Evolutionary conservation across 2,329 filamentous ascomycete genomes (phyloP).

Genomic region (Alternaria triticina): DNA sequence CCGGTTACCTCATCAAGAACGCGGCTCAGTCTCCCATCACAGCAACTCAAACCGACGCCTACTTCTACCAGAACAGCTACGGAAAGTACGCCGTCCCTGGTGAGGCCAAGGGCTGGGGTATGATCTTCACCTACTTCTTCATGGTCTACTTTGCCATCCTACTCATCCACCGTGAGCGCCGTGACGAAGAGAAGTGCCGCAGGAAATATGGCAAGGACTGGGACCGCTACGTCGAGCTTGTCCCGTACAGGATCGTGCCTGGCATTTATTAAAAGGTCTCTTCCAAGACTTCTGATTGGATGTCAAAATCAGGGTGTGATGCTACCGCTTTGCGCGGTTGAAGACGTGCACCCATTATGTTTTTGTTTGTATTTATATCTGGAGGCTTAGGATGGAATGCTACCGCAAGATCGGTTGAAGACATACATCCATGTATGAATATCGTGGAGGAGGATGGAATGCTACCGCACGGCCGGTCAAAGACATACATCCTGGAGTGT

Average conservation of each 20-base stretch:
- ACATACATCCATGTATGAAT: conserved; percentile 23
- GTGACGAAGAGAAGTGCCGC: conserved; percentile 90
- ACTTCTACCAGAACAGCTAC: conserved; percentile 62
- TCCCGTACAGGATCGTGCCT: conserved; percentile 82
- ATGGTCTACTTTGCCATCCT: conserved; percentile 88
- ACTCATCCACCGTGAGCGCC: conserved; percentile 81
- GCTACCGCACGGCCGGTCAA: conserved; percentile 33
- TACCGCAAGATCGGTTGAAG: conserved; percentile 35
- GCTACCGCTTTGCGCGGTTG: conserved; percentile 27
- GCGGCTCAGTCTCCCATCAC: conserved; percentile 45
- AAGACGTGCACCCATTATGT: conserved; percentile 6
- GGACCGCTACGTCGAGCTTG: conserved; percentile 84
- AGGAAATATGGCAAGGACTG: conserved; percentile 93
- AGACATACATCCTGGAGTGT: conserved; percentile 25
- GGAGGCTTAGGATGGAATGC: conserved; percentile 24
- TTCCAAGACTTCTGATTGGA: not conserved
- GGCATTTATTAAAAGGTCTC: conserved; percentile 70
- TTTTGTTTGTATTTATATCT: not conserved
- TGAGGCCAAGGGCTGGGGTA: conserved; percentile 79
- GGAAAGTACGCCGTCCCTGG: conserved; percentile 72
- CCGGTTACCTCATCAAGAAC: conserved; percentile 75
- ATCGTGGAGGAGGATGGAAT: conserved; percentile 15
- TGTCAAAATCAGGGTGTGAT: conserved; percentile 21
- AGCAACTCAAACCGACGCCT: conserved; percentile 57
- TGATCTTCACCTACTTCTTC: conserved; percentile 93